Evolutionary conservation across 441 rosid genomes (phyloP).

Genomic region (Raphanus hybrid): DNA sequence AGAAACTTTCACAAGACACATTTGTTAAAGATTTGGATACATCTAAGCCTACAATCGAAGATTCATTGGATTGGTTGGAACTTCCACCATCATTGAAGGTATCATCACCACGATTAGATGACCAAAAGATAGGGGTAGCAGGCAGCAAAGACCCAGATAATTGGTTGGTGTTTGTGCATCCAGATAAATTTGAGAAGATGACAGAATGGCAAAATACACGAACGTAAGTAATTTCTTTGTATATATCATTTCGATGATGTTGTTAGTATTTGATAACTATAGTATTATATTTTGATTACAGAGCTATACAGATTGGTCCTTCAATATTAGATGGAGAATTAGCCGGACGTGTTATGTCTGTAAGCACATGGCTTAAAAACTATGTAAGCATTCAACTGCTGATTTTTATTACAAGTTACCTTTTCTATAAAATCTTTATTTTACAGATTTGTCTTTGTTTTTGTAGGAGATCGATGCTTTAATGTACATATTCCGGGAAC

Average conservation of each 20-base stretch:
- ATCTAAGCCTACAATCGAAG: background rate
- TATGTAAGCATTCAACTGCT: background rate
- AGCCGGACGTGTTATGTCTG: background rate
- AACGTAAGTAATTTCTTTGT: background rate
- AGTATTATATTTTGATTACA: background rate
- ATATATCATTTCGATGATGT: background rate
- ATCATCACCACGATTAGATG: background rate
- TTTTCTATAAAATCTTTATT: too few relatives aligned
- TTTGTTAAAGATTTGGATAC: background rate
- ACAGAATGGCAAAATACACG: background rate
- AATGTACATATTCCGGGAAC: background rate
- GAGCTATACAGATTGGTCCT: background rate
- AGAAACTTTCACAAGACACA: background rate
- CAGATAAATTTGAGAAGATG: background rate
- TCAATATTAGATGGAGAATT: background rate
- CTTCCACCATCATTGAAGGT: too few relatives aligned
- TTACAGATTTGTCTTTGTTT: background rate
- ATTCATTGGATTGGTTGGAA: background rate
- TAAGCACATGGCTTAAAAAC: background rate
- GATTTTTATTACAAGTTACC: background rate
- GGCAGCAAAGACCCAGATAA: background rate
- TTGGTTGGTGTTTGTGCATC: background rate
- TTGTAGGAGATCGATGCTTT: background rate
- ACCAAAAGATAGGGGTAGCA: background rate
- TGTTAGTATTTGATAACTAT: background rate